phyloP scores from a whole-genome alignment of 306 rosid species.

The Quercus wislizeni region DNA sequence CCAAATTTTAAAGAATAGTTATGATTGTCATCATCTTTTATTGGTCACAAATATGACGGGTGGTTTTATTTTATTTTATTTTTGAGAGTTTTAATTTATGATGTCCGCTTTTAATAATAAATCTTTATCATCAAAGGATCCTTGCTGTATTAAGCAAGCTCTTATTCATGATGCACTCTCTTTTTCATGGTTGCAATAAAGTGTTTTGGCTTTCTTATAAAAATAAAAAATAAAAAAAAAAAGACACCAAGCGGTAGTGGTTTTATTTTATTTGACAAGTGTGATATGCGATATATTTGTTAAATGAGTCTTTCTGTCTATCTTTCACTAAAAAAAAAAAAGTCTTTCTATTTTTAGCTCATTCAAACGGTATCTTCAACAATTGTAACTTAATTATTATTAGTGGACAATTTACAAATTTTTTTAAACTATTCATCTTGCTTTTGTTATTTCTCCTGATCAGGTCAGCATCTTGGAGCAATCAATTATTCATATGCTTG shows the following conservation, averaged over 20 bases:
- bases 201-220: no score
- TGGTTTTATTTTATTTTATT: not conserved
- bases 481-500: not conserved
- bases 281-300: not conserved
- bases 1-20: not conserved
- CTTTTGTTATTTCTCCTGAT: not conserved
- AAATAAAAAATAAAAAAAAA: no score
- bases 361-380: not conserved
- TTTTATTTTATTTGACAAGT: not conserved
- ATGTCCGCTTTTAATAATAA: fast-evolving
- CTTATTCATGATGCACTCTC: no score
- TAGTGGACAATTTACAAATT: not conserved
- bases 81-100: not conserved
- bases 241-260: not conserved
- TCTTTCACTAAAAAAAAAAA: no score
- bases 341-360: not conserved
- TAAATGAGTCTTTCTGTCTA: not conserved
- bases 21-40: not conserved
- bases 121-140: no score
- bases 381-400: not conserved
- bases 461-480: constrained; percentile 1
- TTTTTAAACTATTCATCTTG: not conserved
- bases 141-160: no score
- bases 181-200: no score
- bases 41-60: not conserved